A percentile compares a stretch with the other conserved stretches of the same genome.
Conservation (phyloP, 352 stramenopile genomes). For the Aphanomyces stellatus region DNA sequence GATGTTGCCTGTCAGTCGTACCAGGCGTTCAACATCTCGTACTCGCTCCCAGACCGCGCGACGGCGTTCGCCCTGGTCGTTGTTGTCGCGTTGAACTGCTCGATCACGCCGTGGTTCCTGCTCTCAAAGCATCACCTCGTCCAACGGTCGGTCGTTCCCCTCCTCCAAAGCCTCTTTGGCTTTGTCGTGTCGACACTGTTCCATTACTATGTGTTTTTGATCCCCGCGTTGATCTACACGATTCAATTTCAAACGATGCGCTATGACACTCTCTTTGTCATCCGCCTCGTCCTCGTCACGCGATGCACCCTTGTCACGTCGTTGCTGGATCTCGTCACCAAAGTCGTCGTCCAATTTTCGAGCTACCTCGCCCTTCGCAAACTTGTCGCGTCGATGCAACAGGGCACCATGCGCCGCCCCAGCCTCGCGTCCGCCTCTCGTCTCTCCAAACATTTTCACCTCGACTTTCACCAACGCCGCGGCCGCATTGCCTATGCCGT, state of each 20-base stretch:
- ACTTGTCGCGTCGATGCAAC: not conserved
- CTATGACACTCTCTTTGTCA: not conserved
- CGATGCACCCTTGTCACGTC: constrained; percentile 12
- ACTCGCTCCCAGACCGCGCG: not conserved
- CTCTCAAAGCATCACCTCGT: not conserved
- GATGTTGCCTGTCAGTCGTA: constrained; percentile 13
- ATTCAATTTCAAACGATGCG: not conserved
- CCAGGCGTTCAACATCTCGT: constrained; percentile 10
- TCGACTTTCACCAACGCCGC: too few relatives aligned
- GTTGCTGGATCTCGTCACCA: too few relatives aligned
- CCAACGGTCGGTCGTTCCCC: not conserved
- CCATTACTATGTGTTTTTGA: not conserved
- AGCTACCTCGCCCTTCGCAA: too few relatives aligned
- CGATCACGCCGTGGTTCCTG: constrained; percentile 4
- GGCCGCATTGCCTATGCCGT: too few relatives aligned
- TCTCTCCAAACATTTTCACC: not conserved
- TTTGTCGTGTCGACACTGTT: constrained; percentile 13
- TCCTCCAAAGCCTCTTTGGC: not conserved
- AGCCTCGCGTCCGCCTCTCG: not conserved
- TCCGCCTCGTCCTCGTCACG: not conserved
- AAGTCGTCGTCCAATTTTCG: too few relatives aligned
- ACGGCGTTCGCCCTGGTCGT: not conserved
- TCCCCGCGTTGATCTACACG: not conserved
- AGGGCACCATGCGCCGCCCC: not conserved
- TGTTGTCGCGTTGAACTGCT: not conserved